Conservation (phyloP, 345 rosid genomes). For the sweet orange (Citrus sinensis) region DNA sequence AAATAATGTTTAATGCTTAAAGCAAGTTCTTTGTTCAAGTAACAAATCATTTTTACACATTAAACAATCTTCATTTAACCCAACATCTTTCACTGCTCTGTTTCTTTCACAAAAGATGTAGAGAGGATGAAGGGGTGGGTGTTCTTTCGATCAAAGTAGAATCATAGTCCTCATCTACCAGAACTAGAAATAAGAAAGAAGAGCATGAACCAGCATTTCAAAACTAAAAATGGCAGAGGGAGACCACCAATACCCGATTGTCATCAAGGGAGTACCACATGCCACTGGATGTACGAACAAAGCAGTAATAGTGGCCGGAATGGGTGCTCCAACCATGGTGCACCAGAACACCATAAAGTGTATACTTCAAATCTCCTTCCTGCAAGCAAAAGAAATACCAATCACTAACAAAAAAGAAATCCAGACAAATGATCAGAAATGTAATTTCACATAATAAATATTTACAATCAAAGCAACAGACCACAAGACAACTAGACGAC, state of each 20-base stretch:
- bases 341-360: slow-evolving; percentile 87
- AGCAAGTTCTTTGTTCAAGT: background rate
- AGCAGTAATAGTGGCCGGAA: slow-evolving; percentile 92
- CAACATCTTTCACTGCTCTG: background rate
- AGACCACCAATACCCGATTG: slow-evolving; percentile 53
- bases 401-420: background rate
- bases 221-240: slow-evolving; percentile 16
- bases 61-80: background rate
- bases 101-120: background rate
- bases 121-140: background rate
- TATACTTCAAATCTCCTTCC: slow-evolving; percentile 90
- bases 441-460: background rate
- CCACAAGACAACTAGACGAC: background rate
- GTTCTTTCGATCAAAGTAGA: slow-evolving; percentile 7
- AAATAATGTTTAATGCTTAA: background rate
- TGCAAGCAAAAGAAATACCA: slow-evolving; percentile 28
- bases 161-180: slow-evolving; percentile 1
- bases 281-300: slow-evolving; percentile 88
- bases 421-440: background rate
- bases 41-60: background rate
- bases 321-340: slow-evolving; percentile 84
- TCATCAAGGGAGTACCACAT: slow-evolving; percentile 95
- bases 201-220: slow-evolving; percentile 11
- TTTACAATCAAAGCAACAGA: slow-evolving; percentile 1
- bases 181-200: slow-evolving; percentile 11